Evolutionary conservation across 495 filamentous ascomycete genomes (phyloP).

Genomic region (Penicillium soppii): DNA sequence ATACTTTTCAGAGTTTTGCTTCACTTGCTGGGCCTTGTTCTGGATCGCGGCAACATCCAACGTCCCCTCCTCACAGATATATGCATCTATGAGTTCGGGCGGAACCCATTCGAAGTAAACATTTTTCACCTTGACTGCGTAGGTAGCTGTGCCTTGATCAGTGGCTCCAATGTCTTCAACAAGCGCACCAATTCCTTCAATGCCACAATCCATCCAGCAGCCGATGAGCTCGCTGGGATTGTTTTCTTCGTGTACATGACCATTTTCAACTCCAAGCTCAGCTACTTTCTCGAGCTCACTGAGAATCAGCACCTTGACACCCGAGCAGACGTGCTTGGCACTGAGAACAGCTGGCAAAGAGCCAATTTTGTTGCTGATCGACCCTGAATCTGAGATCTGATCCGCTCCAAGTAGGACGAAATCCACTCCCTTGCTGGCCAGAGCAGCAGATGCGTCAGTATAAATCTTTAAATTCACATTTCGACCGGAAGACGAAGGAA

Average conservation of each 20-base stretch:
- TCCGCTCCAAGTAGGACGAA: constrained; percentile 64
- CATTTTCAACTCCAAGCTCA: constrained; percentile 33
- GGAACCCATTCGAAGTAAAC: constrained; percentile 69
- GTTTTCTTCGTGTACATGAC: constrained; percentile 46
- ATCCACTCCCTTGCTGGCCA: constrained; percentile 47
- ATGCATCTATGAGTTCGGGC: constrained; percentile 49
- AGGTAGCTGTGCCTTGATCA: neutral
- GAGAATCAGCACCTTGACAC: constrained; percentile 50
- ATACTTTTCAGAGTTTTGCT: constrained; percentile 25
- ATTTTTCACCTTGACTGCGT: constrained; percentile 49
- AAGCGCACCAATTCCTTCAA: constrained; percentile 24
- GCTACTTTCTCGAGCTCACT: constrained; percentile 63
- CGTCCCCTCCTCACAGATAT: constrained; percentile 54
- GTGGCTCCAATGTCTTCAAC: constrained; percentile 9
- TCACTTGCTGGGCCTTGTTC: constrained; percentile 27
- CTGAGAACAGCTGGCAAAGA: constrained; percentile 55
- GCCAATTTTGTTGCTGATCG: constrained; percentile 67
- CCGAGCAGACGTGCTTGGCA: constrained; percentile 43
- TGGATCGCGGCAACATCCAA: constrained; percentile 29
- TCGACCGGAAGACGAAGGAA: constrained; percentile 11
- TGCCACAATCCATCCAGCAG: constrained; percentile 39
- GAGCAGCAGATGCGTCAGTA: constrained; percentile 59
- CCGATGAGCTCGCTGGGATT: constrained; percentile 43
- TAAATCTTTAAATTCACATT: constrained; percentile 47
- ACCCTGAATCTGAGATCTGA: constrained; percentile 48